A percentile compares a stretch with the other conserved stretches of the same genome.
Conservation (phyloP, 2,329 filamentous ascomycete species). For the Neofusicoccum cordaticola region DNA sequence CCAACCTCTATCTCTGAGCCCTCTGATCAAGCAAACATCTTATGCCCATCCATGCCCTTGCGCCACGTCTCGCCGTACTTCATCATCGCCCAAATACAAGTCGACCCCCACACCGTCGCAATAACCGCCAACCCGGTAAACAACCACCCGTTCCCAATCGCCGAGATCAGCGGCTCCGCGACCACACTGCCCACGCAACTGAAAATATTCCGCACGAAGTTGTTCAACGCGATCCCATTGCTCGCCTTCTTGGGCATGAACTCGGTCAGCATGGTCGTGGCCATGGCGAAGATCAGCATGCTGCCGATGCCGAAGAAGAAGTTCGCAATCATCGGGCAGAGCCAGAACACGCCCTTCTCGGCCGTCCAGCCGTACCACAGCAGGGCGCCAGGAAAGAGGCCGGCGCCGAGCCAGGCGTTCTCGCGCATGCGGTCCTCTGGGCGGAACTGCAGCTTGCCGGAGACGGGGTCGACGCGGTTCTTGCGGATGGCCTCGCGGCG, state of each 20-base stretch:
- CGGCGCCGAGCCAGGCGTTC: constrained; percentile 38
- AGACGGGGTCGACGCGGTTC: constrained; percentile 32
- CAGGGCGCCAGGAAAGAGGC: constrained; percentile 35
- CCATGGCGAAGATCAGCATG: constrained; percentile 39
- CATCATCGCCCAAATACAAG: constrained; percentile 59
- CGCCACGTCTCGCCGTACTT: constrained; percentile 63
- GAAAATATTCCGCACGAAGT: constrained; percentile 39
- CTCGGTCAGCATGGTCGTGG: constrained; percentile 41
- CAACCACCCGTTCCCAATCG: constrained; percentile 40
- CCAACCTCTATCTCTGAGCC: not conserved
- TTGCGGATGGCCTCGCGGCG: constrained; percentile 37
- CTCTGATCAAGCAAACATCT: constrained; percentile 6
- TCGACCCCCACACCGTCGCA: constrained; percentile 45
- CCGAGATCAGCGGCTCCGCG: constrained; percentile 33
- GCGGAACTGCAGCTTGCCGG: constrained; percentile 33
- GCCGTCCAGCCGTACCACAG: constrained; percentile 40
- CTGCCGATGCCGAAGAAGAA: constrained; percentile 41
- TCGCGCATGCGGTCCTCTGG: constrained; percentile 42
- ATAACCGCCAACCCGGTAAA: constrained; percentile 47
- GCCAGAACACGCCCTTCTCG: constrained; percentile 31
- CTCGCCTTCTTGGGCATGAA: constrained; percentile 38
- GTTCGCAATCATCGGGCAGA: constrained; percentile 37
- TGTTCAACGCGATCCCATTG: constrained; percentile 39
- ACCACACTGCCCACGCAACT: constrained; percentile 36
- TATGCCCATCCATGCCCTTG: constrained; percentile 17